Conservation (phyloP, 805 yeast genomes). For the Brettanomyces anomalus region DNA sequence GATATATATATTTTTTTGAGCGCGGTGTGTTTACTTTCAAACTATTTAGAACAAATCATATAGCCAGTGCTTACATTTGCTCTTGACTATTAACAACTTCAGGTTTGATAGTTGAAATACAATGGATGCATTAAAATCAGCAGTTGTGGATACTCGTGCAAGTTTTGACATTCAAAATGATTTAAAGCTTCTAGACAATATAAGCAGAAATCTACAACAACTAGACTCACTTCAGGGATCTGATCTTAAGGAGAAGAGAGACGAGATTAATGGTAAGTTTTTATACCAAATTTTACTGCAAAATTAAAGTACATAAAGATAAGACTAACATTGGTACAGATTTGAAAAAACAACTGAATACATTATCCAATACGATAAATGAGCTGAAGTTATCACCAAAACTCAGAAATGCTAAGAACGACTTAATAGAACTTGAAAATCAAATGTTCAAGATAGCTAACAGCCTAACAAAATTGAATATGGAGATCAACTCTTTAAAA, state of each 20-base stretch:
- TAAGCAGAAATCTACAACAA: constrained; percentile 6
- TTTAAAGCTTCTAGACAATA: constrained; percentile 33
- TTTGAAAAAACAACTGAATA: constrained; percentile 13
- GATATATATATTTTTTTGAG: not conserved
- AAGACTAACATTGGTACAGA: constrained; percentile 8
- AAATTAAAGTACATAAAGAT: not conserved
- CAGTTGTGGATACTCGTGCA: constrained; percentile 8
- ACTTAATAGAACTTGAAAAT: constrained; percentile 30
- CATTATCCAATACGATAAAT: constrained; percentile 9
- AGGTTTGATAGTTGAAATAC: too few species aligned
- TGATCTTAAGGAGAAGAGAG: not conserved
- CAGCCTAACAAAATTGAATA: constrained; percentile 39
- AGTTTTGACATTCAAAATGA: constrained; percentile 44
- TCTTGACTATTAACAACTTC: too few species aligned
- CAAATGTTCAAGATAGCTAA: constrained; percentile 44
- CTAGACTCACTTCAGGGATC: constrained; percentile 3
- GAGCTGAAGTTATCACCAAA: constrained; percentile 22
- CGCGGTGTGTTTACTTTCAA: not conserved
- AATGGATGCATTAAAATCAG: constrained; percentile 8
- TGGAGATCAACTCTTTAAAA: constrained; percentile 33
- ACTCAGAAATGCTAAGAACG: constrained; percentile 22
- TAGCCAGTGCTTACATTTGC: too few species aligned
- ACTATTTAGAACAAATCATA: not conserved
- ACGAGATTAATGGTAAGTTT: not conserved
- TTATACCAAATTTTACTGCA: not conserved